phyloP scores from a whole-genome alignment of 228 moss, liverwort and hornwort genomes.

The Sphagnum fallax region DNA sequence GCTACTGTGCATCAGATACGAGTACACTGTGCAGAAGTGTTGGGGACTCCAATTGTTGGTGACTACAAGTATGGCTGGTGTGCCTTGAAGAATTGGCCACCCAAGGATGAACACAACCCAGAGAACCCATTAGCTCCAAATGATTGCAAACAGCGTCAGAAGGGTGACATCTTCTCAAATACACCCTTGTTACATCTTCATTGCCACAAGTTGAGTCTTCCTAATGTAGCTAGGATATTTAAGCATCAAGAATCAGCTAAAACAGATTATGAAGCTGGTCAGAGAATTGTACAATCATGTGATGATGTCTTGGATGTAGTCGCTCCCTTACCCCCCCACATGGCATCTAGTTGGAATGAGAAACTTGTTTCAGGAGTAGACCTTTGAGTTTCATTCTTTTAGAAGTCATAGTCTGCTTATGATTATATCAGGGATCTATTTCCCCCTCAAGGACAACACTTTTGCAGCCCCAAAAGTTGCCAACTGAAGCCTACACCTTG shows the following conservation, averaged over 20 bases:
- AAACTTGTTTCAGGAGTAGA: constrained; percentile 12
- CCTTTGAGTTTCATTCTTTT: not conserved
- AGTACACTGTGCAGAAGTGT: constrained; percentile 89
- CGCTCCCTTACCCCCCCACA: constrained; percentile 78
- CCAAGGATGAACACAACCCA: not conserved
- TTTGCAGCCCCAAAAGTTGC: no score
- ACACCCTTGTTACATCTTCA: constrained; percentile 69
- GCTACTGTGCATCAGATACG: constrained; percentile 48
- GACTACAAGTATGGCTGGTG: constrained; percentile 87
- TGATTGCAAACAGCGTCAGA: constrained; percentile 3
- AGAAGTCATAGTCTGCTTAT: no score
- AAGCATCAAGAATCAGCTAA: constrained; percentile 4
- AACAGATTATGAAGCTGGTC: not conserved
- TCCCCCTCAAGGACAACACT: no score
- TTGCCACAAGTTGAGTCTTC: constrained; percentile 53
- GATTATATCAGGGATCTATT: no score
- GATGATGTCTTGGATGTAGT: constrained; percentile 27
- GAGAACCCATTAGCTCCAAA: not conserved
- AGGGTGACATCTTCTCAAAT: constrained; percentile 47
- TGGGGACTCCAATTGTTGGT: constrained; percentile 82
- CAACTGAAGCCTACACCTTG: no score
- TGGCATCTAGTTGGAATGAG: constrained; percentile 59
- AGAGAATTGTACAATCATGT: not conserved
- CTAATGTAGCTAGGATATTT: constrained; percentile 43
- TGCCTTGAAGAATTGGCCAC: constrained; percentile 55